Evolutionary conservation across 257 asterid species (phyloP).

Genomic region (Nicotiana obtusifolia): DNA sequence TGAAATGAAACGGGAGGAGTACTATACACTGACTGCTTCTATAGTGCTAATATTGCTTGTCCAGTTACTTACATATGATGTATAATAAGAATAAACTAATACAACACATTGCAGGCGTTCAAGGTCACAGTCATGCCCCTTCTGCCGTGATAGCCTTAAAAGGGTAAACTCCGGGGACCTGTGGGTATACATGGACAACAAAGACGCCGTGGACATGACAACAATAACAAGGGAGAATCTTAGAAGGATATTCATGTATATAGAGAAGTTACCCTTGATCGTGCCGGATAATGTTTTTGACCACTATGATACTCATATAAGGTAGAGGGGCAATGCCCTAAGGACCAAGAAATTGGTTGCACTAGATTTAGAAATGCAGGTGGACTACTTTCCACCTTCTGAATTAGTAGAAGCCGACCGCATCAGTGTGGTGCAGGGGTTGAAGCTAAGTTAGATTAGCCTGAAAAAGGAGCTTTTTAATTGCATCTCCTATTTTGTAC

Average conservation of each 20-base stretch:
- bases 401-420: constrained; percentile 9
- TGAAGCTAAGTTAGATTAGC: not conserved
- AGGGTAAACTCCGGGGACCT: constrained; percentile 80
- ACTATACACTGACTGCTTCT: not conserved
- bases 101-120: constrained; percentile 54
- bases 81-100: not conserved
- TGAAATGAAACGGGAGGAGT: not conserved
- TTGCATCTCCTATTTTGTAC: constrained; percentile 8
- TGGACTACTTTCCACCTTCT: constrained; percentile 2
- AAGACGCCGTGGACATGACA: constrained; percentile 62
- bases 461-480: not conserved
- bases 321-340: constrained; percentile 26
- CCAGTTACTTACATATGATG: not conserved
- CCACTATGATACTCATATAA: constrained; percentile 65
- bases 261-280: constrained; percentile 77
- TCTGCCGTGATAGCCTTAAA: constrained; percentile 91
- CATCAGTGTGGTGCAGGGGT: constrained; percentile 7
- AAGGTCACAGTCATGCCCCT: constrained; percentile 94
- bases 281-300: constrained; percentile 77
- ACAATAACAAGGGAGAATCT: constrained; percentile 74
- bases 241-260: constrained; percentile 80
- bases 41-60: not conserved
- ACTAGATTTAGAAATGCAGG: constrained; percentile 13
- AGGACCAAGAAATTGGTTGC: not conserved
- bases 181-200: constrained; percentile 76